Conservation (phyloP, 176 grass and related monocot genomes). For the Raddia distichophylla region DNA sequence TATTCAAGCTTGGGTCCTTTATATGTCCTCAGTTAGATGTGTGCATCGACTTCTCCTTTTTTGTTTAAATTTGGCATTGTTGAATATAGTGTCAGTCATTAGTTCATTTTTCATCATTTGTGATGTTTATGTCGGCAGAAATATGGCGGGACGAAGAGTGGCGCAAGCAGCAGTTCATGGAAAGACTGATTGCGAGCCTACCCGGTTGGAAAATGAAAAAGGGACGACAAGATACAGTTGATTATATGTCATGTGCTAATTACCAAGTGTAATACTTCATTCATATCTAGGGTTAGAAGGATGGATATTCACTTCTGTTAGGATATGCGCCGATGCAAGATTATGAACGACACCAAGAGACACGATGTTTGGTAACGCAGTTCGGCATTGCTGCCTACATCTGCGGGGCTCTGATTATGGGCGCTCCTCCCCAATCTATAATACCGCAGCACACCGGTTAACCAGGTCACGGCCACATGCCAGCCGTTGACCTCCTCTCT, state of each 20-base stretch:
- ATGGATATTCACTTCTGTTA: slow-evolving; percentile 31
- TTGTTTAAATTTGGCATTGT: background rate
- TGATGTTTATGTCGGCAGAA: slow-evolving; percentile 36
- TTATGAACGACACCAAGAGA: no score
- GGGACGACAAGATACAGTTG: slow-evolving; percentile 32
- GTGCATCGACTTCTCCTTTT: background rate
- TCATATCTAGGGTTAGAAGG: slow-evolving; percentile 60
- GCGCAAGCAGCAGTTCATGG: slow-evolving; percentile 46
- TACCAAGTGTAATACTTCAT: slow-evolving; percentile 67
- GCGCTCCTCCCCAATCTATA: no score
- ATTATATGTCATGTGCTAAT: slow-evolving; percentile 51
- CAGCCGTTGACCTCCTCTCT: no score
- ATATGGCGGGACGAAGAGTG: slow-evolving; percentile 78
- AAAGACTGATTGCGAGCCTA: slow-evolving; percentile 53
- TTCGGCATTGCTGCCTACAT: no score
- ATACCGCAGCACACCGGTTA: no score
- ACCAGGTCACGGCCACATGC: no score
- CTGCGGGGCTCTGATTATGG: no score
- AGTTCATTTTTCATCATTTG: background rate
- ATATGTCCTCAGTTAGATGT: background rate
- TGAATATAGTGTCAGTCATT: background rate
- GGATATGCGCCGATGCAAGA: no score
- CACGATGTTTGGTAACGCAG: no score
- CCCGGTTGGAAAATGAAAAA: slow-evolving; percentile 29
- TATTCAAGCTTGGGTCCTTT: background rate